Evolutionary conservation across 495 filamentous ascomycete species (phyloP), one percentile per base, ranked within the genome.

Genomic region (Hypoxylon crocopeplum): DNA sequence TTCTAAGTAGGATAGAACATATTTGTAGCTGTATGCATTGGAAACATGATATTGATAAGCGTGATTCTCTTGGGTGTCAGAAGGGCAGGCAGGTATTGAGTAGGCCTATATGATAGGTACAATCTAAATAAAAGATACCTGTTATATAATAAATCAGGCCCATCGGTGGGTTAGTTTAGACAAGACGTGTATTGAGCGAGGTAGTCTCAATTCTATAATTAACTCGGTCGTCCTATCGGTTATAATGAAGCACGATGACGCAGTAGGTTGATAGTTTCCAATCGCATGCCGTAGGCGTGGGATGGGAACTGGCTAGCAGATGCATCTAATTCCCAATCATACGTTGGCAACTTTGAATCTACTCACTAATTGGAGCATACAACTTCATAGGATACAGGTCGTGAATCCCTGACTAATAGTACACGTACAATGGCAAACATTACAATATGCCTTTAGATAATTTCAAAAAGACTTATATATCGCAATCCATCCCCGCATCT

Each of bases 361-460:
- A 32, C 38, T 52, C 56, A 44, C 13, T 57, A 32, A 59, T 59
- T 59, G 56, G 56, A 46, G 17, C 29, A 53, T 51, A 51, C 48
- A 45, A 27, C 27, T 27, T 59, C 48, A 48, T 34, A 49, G 32
- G 40, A 59, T 46, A 46, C 22, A 39, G 34, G n/a, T 12, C 5
- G 20, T 19, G 24, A 46, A 59, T 59, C 47, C 40, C 46, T 52
- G 56, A 45, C 47, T 48, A 52, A 59, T 37, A 38, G 15, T 27
- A 49, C 19, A 27, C 33, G 34, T 57, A 30, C 44, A 27, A 48
- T 45, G 55, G 39, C 27, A 44, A 48, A 44, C 29, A 41, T 58
- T 58, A 34, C 55, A 34, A 58, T 44, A 50, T 58, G 1, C 7
- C 37, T 59, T 59, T 39, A 32, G 40, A 51, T 59, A 44, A 45